These are phyloP conservation scores for Ilyonectria robusta DNA, from an alignment of 2,329 filamentous ascomycete species.

Conservation along the genomic window DNA sequence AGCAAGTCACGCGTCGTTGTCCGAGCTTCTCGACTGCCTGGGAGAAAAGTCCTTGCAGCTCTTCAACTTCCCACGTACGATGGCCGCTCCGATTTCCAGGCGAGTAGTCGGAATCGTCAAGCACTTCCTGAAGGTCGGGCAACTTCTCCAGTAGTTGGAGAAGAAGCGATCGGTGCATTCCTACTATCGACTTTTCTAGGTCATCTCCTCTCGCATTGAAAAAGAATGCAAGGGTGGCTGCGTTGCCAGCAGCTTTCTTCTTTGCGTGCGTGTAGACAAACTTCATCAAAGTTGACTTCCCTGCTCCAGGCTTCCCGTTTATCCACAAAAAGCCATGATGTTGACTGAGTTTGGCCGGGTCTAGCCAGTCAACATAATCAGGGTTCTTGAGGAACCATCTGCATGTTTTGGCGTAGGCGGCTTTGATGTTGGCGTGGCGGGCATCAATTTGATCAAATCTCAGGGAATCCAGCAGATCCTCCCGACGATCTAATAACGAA, in stretches of 20 bases:
- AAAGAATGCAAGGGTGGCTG: slow-evolving; percentile 14
- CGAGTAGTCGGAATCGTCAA: neutral
- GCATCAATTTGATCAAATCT: too few relatives aligned
- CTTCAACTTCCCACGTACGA: neutral
- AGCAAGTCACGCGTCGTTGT: slow-evolving; percentile 26
- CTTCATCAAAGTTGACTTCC: slow-evolving; percentile 64
- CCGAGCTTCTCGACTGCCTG: neutral
- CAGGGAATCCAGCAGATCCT: slow-evolving; percentile 34
- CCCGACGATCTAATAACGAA: slow-evolving; percentile 50
- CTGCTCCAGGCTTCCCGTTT: slow-evolving; percentile 61
- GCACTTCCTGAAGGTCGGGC: slow-evolving; percentile 11
- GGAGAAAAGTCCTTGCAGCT: slow-evolving; percentile 4
- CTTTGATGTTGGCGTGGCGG: too few relatives aligned
- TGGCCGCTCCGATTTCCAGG: neutral
- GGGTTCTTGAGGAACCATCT: neutral
- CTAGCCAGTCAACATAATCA: slow-evolving; percentile 6
- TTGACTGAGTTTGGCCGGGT: slow-evolving; percentile 33
- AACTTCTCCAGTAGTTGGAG: neutral
- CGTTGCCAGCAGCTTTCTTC: neutral
- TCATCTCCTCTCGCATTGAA: slow-evolving; percentile 27
- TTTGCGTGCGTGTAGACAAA: slow-evolving; percentile 34
- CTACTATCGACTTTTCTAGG: slow-evolving; percentile 18
- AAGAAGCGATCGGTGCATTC: slow-evolving; percentile 30
- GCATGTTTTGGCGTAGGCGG: neutral
- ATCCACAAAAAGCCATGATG: slow-evolving; percentile 46